These are phyloP conservation scores for Cryptococcus jaspeensis DNA, from an alignment of 1,284 basidiomycete genomes.

Conservation along the genomic window DNA sequence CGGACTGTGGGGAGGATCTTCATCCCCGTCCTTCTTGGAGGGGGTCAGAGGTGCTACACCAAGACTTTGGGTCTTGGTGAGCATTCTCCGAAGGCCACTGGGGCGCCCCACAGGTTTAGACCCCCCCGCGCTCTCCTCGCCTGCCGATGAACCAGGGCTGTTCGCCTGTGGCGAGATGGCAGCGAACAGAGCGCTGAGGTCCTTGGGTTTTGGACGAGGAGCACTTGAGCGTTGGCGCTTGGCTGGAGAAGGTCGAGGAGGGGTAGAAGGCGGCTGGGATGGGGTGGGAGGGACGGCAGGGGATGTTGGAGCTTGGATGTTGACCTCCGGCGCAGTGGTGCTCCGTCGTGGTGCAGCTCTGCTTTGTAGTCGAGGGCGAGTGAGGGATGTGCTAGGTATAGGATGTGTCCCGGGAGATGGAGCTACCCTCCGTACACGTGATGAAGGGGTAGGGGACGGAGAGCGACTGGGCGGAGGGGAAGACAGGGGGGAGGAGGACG, in stretches of 20 bases:
- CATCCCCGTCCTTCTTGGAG: not conserved
- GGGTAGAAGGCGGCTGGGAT: constrained; percentile 10
- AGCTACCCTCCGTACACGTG: not conserved
- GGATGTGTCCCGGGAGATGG: not conserved
- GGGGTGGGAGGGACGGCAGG: constrained; percentile 2
- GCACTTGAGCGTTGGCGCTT: constrained; percentile 5
- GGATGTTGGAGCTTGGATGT: constrained; percentile 13
- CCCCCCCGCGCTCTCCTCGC: not conserved
- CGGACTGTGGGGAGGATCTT: constrained; percentile 1
- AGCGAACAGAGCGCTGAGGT: constrained; percentile 30
- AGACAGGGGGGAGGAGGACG: not conserved
- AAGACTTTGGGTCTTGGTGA: constrained; percentile 43
- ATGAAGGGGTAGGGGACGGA: constrained; percentile 12
- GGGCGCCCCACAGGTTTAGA: constrained; percentile 2
- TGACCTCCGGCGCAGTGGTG: constrained; percentile 2
- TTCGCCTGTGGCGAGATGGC: constrained; percentile 21
- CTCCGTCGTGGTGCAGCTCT: not conserved
- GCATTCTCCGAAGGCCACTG: constrained; percentile 31
- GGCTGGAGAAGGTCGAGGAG: constrained; percentile 1
- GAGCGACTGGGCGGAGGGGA: not conserved
- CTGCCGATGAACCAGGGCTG: constrained; percentile 6
- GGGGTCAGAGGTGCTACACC: constrained; percentile 9
- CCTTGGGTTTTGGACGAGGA: constrained; percentile 23
- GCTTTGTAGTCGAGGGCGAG: constrained; percentile 1
- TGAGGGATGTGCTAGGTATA: not conserved